These are phyloP conservation scores for Batrachochytrium dendrobatidis DNA, from an alignment of 371 early-diverging fungal species.

Conservation along the genomic window DNA sequence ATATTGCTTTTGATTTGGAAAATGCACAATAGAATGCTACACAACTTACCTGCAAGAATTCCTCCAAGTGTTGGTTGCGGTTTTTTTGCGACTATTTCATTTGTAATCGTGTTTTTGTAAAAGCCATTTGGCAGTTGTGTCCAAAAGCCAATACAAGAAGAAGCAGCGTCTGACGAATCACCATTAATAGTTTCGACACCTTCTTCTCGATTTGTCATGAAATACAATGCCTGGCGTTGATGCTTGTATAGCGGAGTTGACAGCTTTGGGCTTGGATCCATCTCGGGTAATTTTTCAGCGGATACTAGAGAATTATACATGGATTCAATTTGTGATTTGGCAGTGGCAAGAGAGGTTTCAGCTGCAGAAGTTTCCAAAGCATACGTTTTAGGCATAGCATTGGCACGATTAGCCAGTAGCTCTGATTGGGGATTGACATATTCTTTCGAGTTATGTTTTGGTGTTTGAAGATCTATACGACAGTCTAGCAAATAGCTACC, in stretches of 20 bases:
- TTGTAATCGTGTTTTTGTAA: slow-evolving; percentile 43
- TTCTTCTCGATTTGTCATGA: slow-evolving; percentile 50
- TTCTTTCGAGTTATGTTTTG: neutral
- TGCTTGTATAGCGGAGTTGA: slow-evolving; percentile 48
- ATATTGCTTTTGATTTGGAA: neutral
- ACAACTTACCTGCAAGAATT: slow-evolving; percentile 29
- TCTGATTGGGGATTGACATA: neutral
- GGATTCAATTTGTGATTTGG: slow-evolving; percentile 49
- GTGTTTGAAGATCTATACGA: neutral
- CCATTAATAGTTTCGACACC: slow-evolving; percentile 19
- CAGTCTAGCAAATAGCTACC: neutral
- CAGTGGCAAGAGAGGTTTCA: neutral
- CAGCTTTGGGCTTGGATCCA: slow-evolving; percentile 38
- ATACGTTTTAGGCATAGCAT: neutral
- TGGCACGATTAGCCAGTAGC: neutral
- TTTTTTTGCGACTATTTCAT: slow-evolving; percentile 24
- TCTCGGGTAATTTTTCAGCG: slow-evolving; percentile 44
- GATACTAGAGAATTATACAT: slow-evolving; percentile 47
- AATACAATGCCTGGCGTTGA: slow-evolving; percentile 56
- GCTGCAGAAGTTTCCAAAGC: neutral
- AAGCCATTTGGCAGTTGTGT: neutral
- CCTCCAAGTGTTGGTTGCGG: slow-evolving; percentile 37
- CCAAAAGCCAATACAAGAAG: neutral
- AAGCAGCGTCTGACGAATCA: neutral
- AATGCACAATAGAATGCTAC: neutral